Base-by-base conservation (phyloP, 768 basidiomycete genomes). In the Leccinum barrowsii region DNA sequence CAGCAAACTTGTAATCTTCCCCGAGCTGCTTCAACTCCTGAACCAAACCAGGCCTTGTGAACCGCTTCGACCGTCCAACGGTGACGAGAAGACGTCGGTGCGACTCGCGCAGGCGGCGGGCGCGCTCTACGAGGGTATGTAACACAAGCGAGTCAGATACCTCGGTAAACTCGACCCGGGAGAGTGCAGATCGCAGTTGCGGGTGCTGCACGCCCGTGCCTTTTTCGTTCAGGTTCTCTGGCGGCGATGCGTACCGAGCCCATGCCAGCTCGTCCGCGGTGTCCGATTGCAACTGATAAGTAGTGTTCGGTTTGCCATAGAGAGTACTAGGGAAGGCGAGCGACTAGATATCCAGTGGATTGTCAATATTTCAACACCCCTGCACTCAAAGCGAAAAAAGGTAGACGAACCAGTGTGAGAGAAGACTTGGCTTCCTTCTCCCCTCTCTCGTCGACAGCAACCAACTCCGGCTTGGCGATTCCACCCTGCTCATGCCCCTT, bases 181-280 rank as follows among this genome's bases (percentile, higher is more conserved):
- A 72, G n/a, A 90, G 78, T 17, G 88, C 83, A 0, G 59, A 50
- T 4, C 59, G 65, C 21, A 69, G 3, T 0, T 32, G 59, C 0
- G 54, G 35, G 1, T 54, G 55, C 2, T 40, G 37, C 4, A 17
- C 37, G 37, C 17, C 13, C n/a, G 8, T 7, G 37, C 17, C 63
- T 19, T 59, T 52, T 10, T 19, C 44, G 21, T 46, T 65, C 63
- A 17, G 48, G 30, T n/a, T 8, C 22, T 50, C 35, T n/a, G 8
- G 22, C 7, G 64, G 58, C 12, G 60, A 62, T 6, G 86, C 77
- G 64, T 84, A 90, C 44, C 80, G 82, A 1, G 80, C 77, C 92
- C 94, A 95, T 21, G 84, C 65, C 26, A 94, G 63, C 65, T 86
- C 84, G 70, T 98, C 95, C 1, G 92, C 92, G 1, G 90, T 89